Conservation (phyloP, 495 filamentous ascomycete genomes). For the Chaetomidium leptoderma region DNA sequence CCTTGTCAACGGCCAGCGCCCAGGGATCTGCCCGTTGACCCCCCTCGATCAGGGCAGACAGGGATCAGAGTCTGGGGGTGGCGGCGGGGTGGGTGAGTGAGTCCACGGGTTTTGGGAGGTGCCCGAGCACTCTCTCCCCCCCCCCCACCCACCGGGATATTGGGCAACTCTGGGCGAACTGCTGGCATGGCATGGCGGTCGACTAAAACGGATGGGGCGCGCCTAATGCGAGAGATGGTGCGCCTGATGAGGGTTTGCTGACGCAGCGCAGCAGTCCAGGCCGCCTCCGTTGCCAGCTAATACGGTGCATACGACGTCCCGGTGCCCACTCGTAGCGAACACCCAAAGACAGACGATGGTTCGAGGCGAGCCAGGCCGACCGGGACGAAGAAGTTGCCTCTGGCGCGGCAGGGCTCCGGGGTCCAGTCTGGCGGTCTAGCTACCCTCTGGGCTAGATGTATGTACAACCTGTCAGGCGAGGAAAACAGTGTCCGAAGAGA, state of each 20-base stretch:
- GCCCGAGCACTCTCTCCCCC: neutral
- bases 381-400: neutral
- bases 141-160: neutral
- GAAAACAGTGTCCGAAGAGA: slow-evolving; percentile 16
- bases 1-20: slow-evolving; percentile 17
- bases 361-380: neutral
- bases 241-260: neutral
- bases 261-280: neutral
- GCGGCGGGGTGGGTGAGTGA: slow-evolving; percentile 18
- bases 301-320: slow-evolving; percentile 25
- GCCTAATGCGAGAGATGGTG: neutral
- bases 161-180: slow-evolving; percentile 8
- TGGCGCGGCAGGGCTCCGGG: neutral
- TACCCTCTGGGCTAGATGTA: no score
- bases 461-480: no score
- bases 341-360: neutral
- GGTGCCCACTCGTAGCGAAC: no score
- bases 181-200: slow-evolving; percentile 7
- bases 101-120: no score
- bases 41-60: slow-evolving; percentile 22
- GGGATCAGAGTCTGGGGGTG: slow-evolving; percentile 10
- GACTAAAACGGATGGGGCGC: slow-evolving; percentile 13
- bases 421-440: no score
- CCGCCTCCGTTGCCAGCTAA: slow-evolving; percentile 11
- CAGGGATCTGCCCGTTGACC: slow-evolving; percentile 15